Evolutionary conservation across 208 protist genomes (phyloP).

Genomic region (Leishmania major): DNA sequence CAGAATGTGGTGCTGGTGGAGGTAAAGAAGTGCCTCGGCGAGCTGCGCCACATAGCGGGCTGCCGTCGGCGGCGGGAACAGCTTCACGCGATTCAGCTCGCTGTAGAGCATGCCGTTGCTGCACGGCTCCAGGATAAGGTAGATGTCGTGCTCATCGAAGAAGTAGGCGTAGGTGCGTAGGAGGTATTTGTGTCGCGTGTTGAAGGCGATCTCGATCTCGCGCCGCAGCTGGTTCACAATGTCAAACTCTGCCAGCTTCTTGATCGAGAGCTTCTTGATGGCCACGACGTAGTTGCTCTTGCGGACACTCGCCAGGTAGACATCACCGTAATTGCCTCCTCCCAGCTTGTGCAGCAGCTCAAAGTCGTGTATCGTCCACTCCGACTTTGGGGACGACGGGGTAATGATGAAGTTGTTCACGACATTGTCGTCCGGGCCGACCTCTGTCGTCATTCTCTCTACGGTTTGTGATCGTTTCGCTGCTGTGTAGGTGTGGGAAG

Average conservation of each 20-base stretch:
- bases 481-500: neutral
- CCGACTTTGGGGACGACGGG: conserved; percentile 58
- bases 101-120: conserved; percentile 98
- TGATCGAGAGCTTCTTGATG: conserved; percentile 97
- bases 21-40: conserved; percentile 95
- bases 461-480: neutral
- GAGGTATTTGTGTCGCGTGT: conserved; percentile 98
- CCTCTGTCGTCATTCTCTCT: conserved; percentile 45
- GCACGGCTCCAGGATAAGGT: conserved; percentile 99
- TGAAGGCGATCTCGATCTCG: conserved; percentile 99
- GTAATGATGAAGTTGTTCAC: conserved; percentile 75
- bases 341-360: conserved; percentile 95
- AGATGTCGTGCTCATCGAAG: conserved; percentile 97
- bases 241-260: conserved; percentile 94
- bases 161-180: conserved; percentile 98
- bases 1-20: conserved; percentile 97
- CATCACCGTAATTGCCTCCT: conserved; percentile 98
- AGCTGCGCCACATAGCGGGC: conserved; percentile 95
- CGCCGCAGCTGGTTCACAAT: conserved; percentile 97
- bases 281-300: conserved; percentile 97
- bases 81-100: conserved; percentile 88
- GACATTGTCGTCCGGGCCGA: conserved; percentile 53
- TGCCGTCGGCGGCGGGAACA: conserved; percentile 86
- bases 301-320: conserved; percentile 98
- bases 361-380: conserved; percentile 94